A percentile compares a stretch with the other conserved stretches of the same genome.
Evolutionary conservation across 2,329 filamentous ascomycete genomes (phyloP).

Genomic region (Colletotrichum cuscutae): DNA sequence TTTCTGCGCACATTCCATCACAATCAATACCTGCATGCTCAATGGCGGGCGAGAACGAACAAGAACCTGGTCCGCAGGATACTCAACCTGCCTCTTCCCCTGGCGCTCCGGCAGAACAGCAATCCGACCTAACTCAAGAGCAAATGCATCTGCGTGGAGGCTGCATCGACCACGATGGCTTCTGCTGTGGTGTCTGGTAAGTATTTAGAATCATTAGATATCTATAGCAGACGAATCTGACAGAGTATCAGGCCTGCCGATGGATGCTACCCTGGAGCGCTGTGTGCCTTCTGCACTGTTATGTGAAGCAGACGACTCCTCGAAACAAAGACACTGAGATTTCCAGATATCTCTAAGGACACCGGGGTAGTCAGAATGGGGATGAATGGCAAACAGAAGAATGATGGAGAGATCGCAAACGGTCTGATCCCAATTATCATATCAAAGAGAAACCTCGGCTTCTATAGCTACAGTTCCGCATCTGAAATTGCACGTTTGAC

Average conservation of each 20-base stretch:
- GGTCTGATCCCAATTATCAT: neutral
- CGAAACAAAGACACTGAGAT: neutral
- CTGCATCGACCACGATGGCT: neutral
- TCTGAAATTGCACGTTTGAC: neutral
- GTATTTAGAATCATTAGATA: neutral
- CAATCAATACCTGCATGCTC: neutral
- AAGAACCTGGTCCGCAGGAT: neutral
- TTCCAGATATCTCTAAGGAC: fast-evolving
- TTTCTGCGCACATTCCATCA: neutral
- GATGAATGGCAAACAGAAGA: neutral
- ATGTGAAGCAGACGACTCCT: neutral
- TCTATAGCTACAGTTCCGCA: neutral
- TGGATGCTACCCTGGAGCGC: neutral
- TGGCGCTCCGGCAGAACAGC: neutral
- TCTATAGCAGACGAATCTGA: neutral
- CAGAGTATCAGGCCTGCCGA: neutral
- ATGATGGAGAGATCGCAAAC: neutral
- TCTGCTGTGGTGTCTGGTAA: neutral
- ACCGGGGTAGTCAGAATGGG: neutral
- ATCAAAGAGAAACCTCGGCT: neutral
- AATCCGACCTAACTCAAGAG: neutral
- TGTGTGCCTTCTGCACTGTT: neutral
- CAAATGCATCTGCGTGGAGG: neutral
- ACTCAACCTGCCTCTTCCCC: neutral
- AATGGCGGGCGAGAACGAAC: neutral